Percentiles rank a stretch among this genome's conserved stretches.
These are phyloP conservation scores for Penicillium mononematosum DNA, from an alignment of 495 filamentous ascomycete species.

Conservation along the genomic window DNA sequence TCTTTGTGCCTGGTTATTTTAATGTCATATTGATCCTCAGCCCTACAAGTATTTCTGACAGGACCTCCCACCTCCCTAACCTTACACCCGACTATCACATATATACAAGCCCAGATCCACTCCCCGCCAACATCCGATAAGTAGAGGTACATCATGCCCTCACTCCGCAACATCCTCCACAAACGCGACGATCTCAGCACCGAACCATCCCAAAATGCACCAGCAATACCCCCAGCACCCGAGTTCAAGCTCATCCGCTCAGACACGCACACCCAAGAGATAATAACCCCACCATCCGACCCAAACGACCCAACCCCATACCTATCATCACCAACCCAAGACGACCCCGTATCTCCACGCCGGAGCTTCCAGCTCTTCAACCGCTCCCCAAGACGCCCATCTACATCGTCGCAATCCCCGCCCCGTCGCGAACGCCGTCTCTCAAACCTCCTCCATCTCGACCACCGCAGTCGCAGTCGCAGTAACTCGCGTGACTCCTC, in stretches of 20 bases:
- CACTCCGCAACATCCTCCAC: conserved; percentile 67
- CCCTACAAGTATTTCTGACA: background rate
- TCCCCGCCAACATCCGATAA: background rate
- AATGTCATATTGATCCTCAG: background rate
- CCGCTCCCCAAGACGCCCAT: conserved; percentile 44
- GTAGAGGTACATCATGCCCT: conserved; percentile 54
- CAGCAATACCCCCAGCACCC: conserved; percentile 45
- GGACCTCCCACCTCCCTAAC: background rate
- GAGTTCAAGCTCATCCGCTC: conserved; percentile 82
- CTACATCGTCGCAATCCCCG: conserved; percentile 33
- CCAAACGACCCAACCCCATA: conserved; percentile 33
- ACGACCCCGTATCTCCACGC: conserved; percentile 34
- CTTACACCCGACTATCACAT: background rate
- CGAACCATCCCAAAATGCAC: conserved; percentile 3
- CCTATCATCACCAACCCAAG: conserved; percentile 2
- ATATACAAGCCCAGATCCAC: conserved; percentile 5
- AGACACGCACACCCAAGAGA: conserved; percentile 76
- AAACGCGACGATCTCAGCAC: conserved; percentile 61
- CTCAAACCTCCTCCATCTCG: conserved; percentile 69
- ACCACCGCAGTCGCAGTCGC: conserved; percentile 55
- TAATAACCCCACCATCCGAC: conserved; percentile 64
- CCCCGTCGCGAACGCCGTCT: conserved; percentile 51
- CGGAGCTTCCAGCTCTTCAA: conserved; percentile 52
- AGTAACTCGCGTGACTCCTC: conserved; percentile 54
- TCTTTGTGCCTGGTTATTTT: background rate